These are phyloP conservation scores for Coniella lustricola DNA, from an alignment of 2,329 filamentous ascomycete species.

Conservation along the genomic window DNA sequence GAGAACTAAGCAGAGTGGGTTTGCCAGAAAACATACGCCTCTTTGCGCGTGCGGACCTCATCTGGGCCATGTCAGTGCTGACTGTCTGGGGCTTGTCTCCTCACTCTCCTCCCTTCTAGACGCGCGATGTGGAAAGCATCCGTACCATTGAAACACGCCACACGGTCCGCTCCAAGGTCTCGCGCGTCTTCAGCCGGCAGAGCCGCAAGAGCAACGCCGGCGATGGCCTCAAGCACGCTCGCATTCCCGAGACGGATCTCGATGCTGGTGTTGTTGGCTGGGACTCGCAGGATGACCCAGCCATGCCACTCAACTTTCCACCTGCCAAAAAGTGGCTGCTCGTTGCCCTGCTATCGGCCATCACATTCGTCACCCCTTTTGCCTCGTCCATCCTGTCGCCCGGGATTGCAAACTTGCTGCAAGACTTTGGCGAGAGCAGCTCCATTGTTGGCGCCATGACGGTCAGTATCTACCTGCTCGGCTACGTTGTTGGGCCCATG, in stretches of 20 bases:
- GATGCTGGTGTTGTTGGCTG: slow-evolving; percentile 50
- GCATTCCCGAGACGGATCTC: slow-evolving; percentile 44
- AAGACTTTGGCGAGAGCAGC: slow-evolving; percentile 37
- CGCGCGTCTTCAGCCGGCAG: slow-evolving; percentile 22
- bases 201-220: slow-evolving; percentile 15
- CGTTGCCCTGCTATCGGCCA: slow-evolving; percentile 47
- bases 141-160: slow-evolving; percentile 17
- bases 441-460: slow-evolving; percentile 42
- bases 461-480: slow-evolving; percentile 55
- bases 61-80: not conserved
- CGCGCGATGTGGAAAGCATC: slow-evolving; percentile 15
- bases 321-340: slow-evolving; percentile 50
- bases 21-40: not conserved
- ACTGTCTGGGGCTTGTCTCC: not conserved
- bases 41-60: no score
- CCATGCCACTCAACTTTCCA: slow-evolving; percentile 53
- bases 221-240: slow-evolving; percentile 27
- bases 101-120: slow-evolving; percentile 6
- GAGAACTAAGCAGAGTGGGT: slow-evolving; percentile 22
- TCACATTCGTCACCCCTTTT: slow-evolving; percentile 60
- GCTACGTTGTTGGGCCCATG: slow-evolving; percentile 51
- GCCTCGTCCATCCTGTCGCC: slow-evolving; percentile 55
- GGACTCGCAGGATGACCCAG: slow-evolving; percentile 51
- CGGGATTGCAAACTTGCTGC: slow-evolving; percentile 35
- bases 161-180: slow-evolving; percentile 22